These are phyloP conservation scores for Adenanthera pavonina DNA, from an alignment of 306 rosid genomes.

Conservation along the genomic window DNA sequence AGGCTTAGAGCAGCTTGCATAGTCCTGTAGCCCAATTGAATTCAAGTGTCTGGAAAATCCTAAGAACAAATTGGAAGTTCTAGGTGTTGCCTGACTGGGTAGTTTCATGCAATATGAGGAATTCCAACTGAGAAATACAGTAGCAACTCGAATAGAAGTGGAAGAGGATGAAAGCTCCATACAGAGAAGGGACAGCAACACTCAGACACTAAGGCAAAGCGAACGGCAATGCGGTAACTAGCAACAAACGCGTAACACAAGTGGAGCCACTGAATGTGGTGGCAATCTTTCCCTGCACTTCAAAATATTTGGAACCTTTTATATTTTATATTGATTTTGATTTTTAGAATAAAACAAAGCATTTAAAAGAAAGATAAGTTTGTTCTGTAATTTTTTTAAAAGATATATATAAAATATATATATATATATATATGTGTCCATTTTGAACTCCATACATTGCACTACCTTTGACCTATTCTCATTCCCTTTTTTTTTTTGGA, in stretches of 20 bases:
- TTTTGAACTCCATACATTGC: too few species aligned
- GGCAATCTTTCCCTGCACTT: conserved; percentile 13
- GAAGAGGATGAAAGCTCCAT: conserved; percentile 73
- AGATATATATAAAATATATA: too few species aligned
- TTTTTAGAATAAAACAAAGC: too few species aligned
- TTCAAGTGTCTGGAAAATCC: conserved; percentile 39
- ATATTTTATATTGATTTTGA: too few species aligned
- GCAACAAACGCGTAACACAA: neutral
- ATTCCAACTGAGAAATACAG: conserved; percentile 40
- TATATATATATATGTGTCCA: too few species aligned
- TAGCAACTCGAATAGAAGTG: conserved; percentile 43
- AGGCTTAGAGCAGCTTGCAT: conserved; percentile 33
- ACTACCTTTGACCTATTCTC: too few species aligned
- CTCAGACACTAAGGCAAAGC: conserved; percentile 20
- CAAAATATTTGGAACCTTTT: too few species aligned
- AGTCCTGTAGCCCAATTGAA: conserved; percentile 42
- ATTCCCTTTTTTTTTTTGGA: too few species aligned
- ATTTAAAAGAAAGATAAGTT: too few species aligned
- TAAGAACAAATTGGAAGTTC: conserved; percentile 35
- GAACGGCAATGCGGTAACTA: neutral
- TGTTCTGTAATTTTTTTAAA: too few species aligned
- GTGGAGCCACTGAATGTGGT: neutral
- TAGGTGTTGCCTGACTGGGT: conserved; percentile 19
- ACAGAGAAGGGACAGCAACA: conserved; percentile 29
- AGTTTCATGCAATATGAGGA: conserved; percentile 40